Percentiles rank a stretch among this genome's conserved stretches.
Evolutionary conservation across 768 basidiomycete species (phyloP).

Genomic region (Tulasnella sp.): DNA sequence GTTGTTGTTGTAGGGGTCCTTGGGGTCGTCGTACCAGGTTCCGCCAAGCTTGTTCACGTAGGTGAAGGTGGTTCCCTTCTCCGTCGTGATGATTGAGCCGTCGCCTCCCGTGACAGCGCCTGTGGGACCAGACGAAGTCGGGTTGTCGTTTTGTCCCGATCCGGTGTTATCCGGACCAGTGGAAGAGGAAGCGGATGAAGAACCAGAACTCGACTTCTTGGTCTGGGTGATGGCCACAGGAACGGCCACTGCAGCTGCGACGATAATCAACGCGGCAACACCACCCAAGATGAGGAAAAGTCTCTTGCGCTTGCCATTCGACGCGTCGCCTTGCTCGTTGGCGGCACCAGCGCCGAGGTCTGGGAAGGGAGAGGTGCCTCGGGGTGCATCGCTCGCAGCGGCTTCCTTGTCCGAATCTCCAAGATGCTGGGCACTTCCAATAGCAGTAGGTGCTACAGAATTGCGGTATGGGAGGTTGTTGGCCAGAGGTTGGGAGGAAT

Average conservation of each 20-base stretch:
- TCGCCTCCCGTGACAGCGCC: conserved; percentile 55
- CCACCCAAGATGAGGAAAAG: conserved; percentile 2
- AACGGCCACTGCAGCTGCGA: conserved; percentile 59
- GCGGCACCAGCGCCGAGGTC: not conserved
- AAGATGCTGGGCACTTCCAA: not conserved
- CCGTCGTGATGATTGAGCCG: conserved; percentile 50
- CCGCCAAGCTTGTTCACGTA: conserved; percentile 85
- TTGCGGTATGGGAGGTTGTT: not conserved
- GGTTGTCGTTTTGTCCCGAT: conserved; percentile 32
- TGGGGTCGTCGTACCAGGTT: conserved; percentile 79
- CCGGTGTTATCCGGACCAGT: conserved; percentile 27
- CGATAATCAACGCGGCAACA: conserved; percentile 35
- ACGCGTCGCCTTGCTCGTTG: not conserved
- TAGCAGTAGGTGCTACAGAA: not conserved
- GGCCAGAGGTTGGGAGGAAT: not conserved
- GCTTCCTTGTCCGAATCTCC: conserved; percentile 11
- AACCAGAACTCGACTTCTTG: conserved; percentile 38
- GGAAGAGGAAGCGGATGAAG: conserved; percentile 19
- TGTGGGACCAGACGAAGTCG: conserved; percentile 31
- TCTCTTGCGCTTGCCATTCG: not conserved
- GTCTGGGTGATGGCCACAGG: conserved; percentile 63
- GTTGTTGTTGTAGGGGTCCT: conserved; percentile 78
- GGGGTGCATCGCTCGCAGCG: conserved; percentile 4
- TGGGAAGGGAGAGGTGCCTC: not conserved
- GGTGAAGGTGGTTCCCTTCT: conserved; percentile 77